Percentiles rank a stretch among this genome's conserved stretches.
Evolutionary conservation across 2,329 filamentous ascomycete species (phyloP).

Genomic region (Hypocrella siamensis): DNA sequence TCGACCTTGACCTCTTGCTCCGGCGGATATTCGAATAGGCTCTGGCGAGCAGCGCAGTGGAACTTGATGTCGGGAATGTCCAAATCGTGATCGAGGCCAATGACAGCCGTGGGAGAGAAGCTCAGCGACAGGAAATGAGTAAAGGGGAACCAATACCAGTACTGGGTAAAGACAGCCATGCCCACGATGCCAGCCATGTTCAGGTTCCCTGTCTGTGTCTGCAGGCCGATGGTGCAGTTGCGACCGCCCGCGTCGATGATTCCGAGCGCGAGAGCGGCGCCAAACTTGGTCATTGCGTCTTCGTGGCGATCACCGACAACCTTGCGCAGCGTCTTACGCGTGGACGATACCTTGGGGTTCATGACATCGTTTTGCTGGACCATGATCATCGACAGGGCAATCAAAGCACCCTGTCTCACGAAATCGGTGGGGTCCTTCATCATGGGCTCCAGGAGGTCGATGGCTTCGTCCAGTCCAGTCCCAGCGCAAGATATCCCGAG

Average conservation of each 20-base stretch:
- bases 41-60: slow-evolving; percentile 85
- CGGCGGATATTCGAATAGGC: slow-evolving; percentile 93
- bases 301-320: slow-evolving; percentile 90
- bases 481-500: slow-evolving; percentile 95
- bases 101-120: slow-evolving; percentile 93
- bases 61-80: slow-evolving; percentile 92
- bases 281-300: slow-evolving; percentile 99
- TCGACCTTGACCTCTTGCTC: slow-evolving; percentile 92
- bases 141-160: slow-evolving; percentile 99
- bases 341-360: slow-evolving; percentile 87
- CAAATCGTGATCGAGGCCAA: slow-evolving; percentile 83
- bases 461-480: slow-evolving; percentile 88
- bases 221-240: slow-evolving; percentile 94
- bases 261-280: slow-evolving; percentile 80
- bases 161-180: slow-evolving; percentile 96
- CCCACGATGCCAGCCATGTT: slow-evolving; percentile 98
- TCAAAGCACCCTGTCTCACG: slow-evolving; percentile 88
- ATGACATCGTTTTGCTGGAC: slow-evolving; percentile 98
- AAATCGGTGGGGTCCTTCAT: slow-evolving; percentile 99
- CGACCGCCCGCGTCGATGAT: slow-evolving; percentile 97
- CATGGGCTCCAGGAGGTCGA: slow-evolving; percentile 95
- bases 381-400: slow-evolving; percentile 93
- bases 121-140: slow-evolving; percentile 93
- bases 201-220: slow-evolving; percentile 94
- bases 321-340: slow-evolving; percentile 88